A percentile compares a stretch with the other conserved stretches of the same genome.
Conservation (phyloP, 176 grass and related monocot genomes). For the Zizania latifolia region DNA sequence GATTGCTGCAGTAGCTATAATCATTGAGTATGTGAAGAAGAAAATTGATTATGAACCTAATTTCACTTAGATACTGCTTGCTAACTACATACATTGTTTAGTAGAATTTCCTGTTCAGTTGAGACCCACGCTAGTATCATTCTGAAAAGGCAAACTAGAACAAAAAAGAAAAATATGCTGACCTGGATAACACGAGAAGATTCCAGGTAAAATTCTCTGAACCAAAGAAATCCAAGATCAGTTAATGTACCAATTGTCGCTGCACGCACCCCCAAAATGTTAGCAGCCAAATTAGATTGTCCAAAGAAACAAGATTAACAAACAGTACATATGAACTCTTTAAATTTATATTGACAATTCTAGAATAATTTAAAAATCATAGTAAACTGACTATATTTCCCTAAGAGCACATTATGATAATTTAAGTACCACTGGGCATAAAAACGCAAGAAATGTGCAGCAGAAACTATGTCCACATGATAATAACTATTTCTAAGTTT, state of each 20-base stretch:
- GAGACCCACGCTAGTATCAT: background rate
- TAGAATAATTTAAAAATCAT: conserved; percentile 1
- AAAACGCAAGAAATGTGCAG: background rate
- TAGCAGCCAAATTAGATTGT: conserved; percentile 16
- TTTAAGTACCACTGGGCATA: background rate
- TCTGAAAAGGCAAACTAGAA: background rate
- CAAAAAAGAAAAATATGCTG: conserved; percentile 4
- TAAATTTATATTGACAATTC: background rate
- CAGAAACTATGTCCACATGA: conserved; percentile 1
- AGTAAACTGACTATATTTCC: background rate
- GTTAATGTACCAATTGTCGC: conserved; percentile 88
- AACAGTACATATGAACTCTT: background rate
- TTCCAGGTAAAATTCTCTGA: conserved; percentile 98
- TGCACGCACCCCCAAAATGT: conserved; percentile 51
- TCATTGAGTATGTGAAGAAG: background rate
- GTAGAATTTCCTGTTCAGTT: background rate
- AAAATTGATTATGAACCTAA: background rate
- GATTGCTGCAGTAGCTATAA: background rate
- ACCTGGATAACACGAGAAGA: conserved; percentile 99
- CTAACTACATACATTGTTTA: background rate
- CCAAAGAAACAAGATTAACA: background rate
- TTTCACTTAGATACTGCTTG: background rate
- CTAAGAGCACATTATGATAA: background rate
- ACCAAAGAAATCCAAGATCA: conserved; percentile 99
- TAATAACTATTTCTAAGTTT: conserved; percentile 21